A percentile compares a stretch with the other conserved stretches of the same genome.
These are phyloP conservation scores for Leccinum disarticulatum DNA, from an alignment of 768 basidiomycete genomes.

Conservation along the genomic window DNA sequence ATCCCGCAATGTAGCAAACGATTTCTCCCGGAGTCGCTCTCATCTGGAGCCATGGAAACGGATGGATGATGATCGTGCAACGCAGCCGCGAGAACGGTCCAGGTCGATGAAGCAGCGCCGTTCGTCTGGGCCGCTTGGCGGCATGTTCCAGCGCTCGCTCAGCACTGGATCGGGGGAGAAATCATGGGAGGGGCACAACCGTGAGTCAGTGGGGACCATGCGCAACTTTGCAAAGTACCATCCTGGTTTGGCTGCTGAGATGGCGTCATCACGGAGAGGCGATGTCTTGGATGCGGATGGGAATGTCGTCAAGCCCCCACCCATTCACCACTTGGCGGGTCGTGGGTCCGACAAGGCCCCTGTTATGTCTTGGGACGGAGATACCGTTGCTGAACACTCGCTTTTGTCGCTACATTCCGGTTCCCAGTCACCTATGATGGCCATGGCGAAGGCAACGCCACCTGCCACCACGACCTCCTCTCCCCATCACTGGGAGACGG, in stretches of 20 bases:
- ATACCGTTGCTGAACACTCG: slow-evolving; percentile 45
- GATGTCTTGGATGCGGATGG: slow-evolving; percentile 22
- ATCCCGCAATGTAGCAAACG: slow-evolving; percentile 42
- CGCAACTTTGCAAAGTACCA: slow-evolving; percentile 59
- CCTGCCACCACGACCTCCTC: slow-evolving; percentile 46
- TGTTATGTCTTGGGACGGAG: slow-evolving; percentile 54
- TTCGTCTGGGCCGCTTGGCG: slow-evolving; percentile 44
- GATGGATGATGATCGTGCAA: slow-evolving; percentile 46
- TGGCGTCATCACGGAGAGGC: slow-evolving; percentile 39
- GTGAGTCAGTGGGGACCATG: slow-evolving; percentile 33
- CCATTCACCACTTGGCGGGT: slow-evolving; percentile 45
- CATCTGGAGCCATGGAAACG: slow-evolving; percentile 55
- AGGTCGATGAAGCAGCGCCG: slow-evolving; percentile 44
- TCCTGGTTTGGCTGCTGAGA: slow-evolving; percentile 50
- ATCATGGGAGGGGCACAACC: slow-evolving; percentile 39
- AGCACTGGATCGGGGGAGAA: slow-evolving; percentile 53
- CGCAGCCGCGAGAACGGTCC: slow-evolving; percentile 42
- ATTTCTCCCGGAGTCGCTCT: slow-evolving; percentile 44
- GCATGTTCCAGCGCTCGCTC: slow-evolving; percentile 61
- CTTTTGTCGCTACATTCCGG: slow-evolving; percentile 49
- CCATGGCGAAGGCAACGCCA: slow-evolving; percentile 63
- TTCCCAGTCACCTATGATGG: slow-evolving; percentile 43
- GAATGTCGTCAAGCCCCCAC: slow-evolving; percentile 24
- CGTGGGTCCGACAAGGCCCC: slow-evolving; percentile 39
- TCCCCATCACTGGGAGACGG: slow-evolving; percentile 67